Percentiles rank a stretch among this genome's conserved stretches.
Conservation (phyloP, 2,329 filamentous ascomycete genomes). For the Daldinia sp. region DNA sequence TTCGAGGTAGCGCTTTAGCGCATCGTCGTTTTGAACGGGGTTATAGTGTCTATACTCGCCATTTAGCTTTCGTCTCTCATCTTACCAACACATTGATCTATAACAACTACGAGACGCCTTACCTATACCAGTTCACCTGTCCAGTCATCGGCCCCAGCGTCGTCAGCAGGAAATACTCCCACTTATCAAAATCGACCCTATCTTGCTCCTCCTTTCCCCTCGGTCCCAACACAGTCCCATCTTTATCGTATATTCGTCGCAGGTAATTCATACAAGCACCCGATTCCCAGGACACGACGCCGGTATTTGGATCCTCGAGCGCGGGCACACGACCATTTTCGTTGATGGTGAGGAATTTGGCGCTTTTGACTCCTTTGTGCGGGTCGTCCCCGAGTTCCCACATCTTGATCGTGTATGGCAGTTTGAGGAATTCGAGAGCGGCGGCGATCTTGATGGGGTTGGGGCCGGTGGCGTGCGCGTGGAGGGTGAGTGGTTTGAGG, state of each 20-base stretch:
- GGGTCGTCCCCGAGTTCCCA: conserved; percentile 50
- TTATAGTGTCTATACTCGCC: conserved; percentile 46
- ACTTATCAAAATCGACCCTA: conserved; percentile 55
- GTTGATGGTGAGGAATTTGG: conserved; percentile 41
- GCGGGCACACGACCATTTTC: conserved; percentile 51
- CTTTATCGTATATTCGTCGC: conserved; percentile 52
- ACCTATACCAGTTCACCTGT: conserved; percentile 52
- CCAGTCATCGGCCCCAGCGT: conserved; percentile 54
- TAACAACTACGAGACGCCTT: conserved; percentile 1
- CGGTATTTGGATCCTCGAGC: conserved; percentile 51
- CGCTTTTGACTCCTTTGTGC: conserved; percentile 49
- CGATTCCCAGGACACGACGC: conserved; percentile 50
- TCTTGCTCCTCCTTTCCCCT: conserved; percentile 49
- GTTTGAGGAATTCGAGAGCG: conserved; percentile 28
- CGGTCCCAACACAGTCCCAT: conserved; percentile 49
- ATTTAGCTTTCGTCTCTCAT: not conserved
- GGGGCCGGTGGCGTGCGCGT: not conserved
- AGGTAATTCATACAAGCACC: conserved; percentile 52
- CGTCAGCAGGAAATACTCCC: conserved; percentile 54
- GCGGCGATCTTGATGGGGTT: conserved; percentile 52
- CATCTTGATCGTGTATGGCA: conserved; percentile 52
- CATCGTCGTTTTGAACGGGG: conserved; percentile 51
- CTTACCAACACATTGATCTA: not conserved
- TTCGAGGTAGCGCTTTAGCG: conserved; percentile 49
- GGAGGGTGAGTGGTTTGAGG: conserved; percentile 23